Evolutionary conservation across 139 green algal species (phyloP), one percentile per base, ranked within the genome.

Genomic region (Prasinococcaceae sp.): DNA sequence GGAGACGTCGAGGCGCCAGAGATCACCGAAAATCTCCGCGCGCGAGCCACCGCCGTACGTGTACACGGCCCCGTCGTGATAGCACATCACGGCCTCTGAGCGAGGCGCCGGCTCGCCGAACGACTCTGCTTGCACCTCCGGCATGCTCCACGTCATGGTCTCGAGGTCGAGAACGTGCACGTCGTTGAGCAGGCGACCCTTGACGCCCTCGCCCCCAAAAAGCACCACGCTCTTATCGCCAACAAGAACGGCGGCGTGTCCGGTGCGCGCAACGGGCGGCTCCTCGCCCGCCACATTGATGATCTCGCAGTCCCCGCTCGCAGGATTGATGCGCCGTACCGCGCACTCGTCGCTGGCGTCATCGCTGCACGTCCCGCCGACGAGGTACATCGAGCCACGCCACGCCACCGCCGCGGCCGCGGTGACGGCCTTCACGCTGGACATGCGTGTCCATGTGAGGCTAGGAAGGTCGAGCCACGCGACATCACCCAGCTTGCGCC

Each of bases 181-280:
- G 42, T 74, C 66, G 25, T 62, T 58, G 3, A 65, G 38, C 0
- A 62, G 38, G 5, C 35, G 26, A 19, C 65, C 14, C 19, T 48
- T 60, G 3, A 8, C 5, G 47, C 61, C 57, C 42, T 74, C 66
- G n/a, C 66, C 66, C 19, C 66, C 66, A 53, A 70, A 66, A 22
- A 74, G 9, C 22, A 64, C 29, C 23, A 69, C 24, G 2, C 22
- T 48, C 6, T 26, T 47, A n/a, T n/a, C n/a, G 23, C 84, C 80
- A 2, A 88, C 33, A 30, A 85, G 47, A 1, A 60, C 33, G 32
- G 81, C 72, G 23, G 69, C 70, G 51, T 94, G 85, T 2, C 84
- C 77, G 6, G 84, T 84, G 14, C 85, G 58, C 1, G 78, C 63
- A 10, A 41, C n/a, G 10, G 82, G 83, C 5, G 53, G 29, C 0